Conservation (phyloP, 2,329 filamentous ascomycete genomes). For the Fusarium transvaalense region DNA sequence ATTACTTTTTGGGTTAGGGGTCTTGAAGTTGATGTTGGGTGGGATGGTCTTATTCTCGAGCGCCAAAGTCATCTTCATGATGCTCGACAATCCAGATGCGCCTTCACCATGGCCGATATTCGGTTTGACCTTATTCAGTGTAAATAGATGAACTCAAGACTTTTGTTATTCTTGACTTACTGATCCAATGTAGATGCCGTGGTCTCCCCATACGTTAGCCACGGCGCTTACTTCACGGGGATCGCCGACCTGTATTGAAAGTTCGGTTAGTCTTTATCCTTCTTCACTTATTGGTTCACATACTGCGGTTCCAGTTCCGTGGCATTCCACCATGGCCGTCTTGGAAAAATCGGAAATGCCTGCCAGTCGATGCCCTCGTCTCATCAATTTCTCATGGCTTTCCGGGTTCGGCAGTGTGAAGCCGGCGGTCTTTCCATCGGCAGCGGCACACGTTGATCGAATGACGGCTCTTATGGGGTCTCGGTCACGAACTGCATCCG, state of each 20-base stretch:
- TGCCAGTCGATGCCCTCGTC: constrained; percentile 12
- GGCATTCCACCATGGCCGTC: constrained; percentile 13
- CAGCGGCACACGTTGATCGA: constrained; percentile 15
- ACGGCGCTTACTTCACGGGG: constrained; percentile 16
- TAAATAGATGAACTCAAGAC: constrained; percentile 6
- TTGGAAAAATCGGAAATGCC: constrained; percentile 13
- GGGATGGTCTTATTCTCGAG: constrained; percentile 16
- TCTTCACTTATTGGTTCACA: constrained; percentile 3
- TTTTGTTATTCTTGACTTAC: constrained; percentile 6
- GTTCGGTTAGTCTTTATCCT: constrained; percentile 1
- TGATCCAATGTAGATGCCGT: constrained; percentile 15
- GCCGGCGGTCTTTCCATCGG: constrained; percentile 11
- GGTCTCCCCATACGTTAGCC: constrained; percentile 12
- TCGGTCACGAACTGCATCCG: constrained; percentile 17
- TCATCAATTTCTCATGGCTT: constrained; percentile 18
- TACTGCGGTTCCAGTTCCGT: constrained; percentile 12
- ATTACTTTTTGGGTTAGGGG: constrained; percentile 16
- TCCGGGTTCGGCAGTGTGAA: constrained; percentile 13
- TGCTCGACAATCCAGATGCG: constrained; percentile 16
- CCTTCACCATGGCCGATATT: constrained; percentile 15
- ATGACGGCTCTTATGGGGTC: constrained; percentile 16
- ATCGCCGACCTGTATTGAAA: constrained; percentile 12
- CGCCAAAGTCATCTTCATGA: constrained; percentile 18
- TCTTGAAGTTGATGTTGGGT: constrained; percentile 18
- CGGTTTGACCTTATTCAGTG: constrained; percentile 7